Percentiles rank a stretch among this genome's conserved stretches.
Evolutionary conservation across 768 basidiomycete genomes (phyloP).

Genomic region (Phaeotremella fagi): DNA sequence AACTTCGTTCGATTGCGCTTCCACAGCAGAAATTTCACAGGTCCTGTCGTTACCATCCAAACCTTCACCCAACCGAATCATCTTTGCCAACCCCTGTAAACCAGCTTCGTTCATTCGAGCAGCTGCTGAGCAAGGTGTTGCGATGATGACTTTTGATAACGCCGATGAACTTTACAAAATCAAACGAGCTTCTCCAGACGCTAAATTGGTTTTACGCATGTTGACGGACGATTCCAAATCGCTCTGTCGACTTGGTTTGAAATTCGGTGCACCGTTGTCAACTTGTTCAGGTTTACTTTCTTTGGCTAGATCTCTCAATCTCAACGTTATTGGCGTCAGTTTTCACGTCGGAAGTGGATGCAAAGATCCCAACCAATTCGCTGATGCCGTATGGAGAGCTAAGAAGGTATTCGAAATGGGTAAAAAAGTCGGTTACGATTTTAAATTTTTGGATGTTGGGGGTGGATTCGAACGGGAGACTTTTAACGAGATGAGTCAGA

Average conservation of each 20-base stretch:
- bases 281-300: constrained; percentile 72
- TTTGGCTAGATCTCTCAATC: constrained; percentile 68
- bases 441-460: constrained; percentile 83
- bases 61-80: constrained; percentile 73
- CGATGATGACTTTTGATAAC: constrained; percentile 98
- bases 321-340: constrained; percentile 88
- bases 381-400: constrained; percentile 80
- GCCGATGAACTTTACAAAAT: constrained; percentile 93
- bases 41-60: constrained; percentile 62
- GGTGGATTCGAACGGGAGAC: constrained; percentile 90
- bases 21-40: constrained; percentile 81
- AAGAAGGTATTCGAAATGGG: constrained; percentile 84
- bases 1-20: constrained; percentile 94
- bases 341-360: constrained; percentile 98
- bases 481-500: constrained; percentile 72
- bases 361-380: constrained; percentile 84
- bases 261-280: constrained; percentile 87
- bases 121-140: constrained; percentile 71
- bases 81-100: constrained; percentile 99
- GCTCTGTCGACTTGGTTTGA: constrained; percentile 85
- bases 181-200: constrained; percentile 68
- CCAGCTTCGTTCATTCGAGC: constrained; percentile 85
- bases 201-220: constrained; percentile 87
- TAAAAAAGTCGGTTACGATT: constrained; percentile 68
- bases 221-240: constrained; percentile 97